Evolutionary conservation across 2,329 filamentous ascomycete species (phyloP).

Genomic region (Cadophora gregata): DNA sequence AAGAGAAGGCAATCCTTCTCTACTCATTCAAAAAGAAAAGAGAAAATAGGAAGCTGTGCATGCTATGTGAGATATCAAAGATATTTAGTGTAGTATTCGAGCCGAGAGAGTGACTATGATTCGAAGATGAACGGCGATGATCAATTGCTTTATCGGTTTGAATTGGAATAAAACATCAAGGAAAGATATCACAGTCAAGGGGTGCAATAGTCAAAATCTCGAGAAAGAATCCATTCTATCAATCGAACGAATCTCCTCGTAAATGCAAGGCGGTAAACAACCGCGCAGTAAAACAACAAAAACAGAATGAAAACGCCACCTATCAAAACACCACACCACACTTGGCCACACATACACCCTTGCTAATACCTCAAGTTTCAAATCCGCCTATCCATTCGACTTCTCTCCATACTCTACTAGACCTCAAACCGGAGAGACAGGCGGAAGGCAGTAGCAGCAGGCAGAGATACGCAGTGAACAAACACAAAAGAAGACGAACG

Average conservation of each 20-base stretch:
- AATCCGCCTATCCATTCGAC: slow-evolving; percentile 6
- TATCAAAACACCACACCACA: slow-evolving; percentile 35
- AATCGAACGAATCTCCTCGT: slow-evolving; percentile 17
- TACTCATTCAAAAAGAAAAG: too few species aligned
- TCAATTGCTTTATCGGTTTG: not conserved
- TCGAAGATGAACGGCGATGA: not conserved
- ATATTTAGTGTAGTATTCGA: too few species aligned
- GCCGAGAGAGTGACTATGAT: too few species aligned
- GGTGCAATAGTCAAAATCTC: not conserved
- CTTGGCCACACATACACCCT: slow-evolving; percentile 26
- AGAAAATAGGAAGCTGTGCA: too few species aligned
- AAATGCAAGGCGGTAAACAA: slow-evolving; percentile 16
- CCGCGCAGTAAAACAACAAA: slow-evolving; percentile 8
- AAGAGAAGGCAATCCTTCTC: too few species aligned
- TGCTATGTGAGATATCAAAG: too few species aligned
- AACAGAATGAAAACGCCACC: slow-evolving; percentile 29
- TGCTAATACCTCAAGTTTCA: slow-evolving; percentile 9
- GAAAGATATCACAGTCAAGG: not conserved
- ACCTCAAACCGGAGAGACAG: slow-evolving; percentile 8
- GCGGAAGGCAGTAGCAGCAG: slow-evolving; percentile 9
- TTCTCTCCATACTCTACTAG: slow-evolving; percentile 11
- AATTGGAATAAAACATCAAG: not conserved
- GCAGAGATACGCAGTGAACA: not conserved
- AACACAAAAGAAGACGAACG: slow-evolving; percentile 20
- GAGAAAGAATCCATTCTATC: slow-evolving; percentile 21